phyloP scores from a whole-genome alignment of 768 basidiomycete genomes.

The Dioszegia crocea region DNA sequence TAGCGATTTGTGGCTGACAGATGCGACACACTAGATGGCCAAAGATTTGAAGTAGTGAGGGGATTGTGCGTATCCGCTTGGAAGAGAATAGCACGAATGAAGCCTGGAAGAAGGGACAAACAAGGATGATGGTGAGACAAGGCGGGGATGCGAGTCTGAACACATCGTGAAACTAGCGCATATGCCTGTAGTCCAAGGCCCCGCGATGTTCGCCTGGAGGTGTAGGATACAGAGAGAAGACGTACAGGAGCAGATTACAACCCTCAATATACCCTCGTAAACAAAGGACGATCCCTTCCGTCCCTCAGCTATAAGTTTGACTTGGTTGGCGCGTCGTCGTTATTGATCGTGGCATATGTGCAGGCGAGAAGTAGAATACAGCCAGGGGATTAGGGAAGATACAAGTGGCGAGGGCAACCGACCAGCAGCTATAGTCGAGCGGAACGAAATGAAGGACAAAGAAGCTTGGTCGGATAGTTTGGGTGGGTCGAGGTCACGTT shows the following conservation, averaged over 20 bases:
- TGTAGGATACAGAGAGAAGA: no score
- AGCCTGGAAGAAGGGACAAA: neutral
- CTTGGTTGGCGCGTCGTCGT: slow-evolving; percentile 3
- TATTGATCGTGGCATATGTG: neutral
- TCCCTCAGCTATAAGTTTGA: neutral
- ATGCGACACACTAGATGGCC: no score
- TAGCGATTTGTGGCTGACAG: no score
- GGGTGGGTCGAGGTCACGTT: no score
- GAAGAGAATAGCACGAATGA: no score
- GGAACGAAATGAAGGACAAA: neutral
- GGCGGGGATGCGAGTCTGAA: neutral
- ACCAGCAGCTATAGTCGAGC: neutral
- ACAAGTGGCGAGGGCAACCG: neutral
- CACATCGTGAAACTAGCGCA: neutral
- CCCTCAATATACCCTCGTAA: neutral
- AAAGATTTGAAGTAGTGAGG: no score
- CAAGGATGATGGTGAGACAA: neutral
- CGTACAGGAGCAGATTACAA: no score
- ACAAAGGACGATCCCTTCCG: neutral
- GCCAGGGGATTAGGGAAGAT: neutral
- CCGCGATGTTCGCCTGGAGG: no score
- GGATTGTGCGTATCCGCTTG: no score
- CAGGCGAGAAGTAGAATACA: neutral
- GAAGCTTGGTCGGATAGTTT: no score
- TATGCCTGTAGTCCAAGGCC: no score